Evolutionary conservation across 1,284 basidiomycete species (phyloP).

Genomic region (Ceratobasidium sp.): DNA sequence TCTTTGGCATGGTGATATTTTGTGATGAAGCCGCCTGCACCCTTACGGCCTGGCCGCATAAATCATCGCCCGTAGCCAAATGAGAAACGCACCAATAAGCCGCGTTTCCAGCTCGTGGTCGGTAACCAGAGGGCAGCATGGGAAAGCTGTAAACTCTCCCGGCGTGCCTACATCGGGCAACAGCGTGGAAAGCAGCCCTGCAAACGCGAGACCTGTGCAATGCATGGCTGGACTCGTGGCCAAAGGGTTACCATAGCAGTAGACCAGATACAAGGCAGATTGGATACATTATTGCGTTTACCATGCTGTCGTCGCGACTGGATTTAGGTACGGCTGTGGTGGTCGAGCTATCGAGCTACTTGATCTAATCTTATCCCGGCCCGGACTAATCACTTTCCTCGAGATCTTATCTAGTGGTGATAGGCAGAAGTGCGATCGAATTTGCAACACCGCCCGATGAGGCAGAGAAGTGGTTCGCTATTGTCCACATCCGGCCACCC

Average conservation of each 20-base stretch:
- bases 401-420: not conserved
- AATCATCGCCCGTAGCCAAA: too few species aligned
- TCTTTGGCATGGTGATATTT: too few species aligned
- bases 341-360: too few species aligned
- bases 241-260: not conserved
- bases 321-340: too few species aligned
- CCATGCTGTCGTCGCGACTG: not conserved
- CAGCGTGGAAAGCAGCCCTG: not conserved
- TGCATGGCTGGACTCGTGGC: not conserved
- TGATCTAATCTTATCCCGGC: not conserved
- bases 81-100: not conserved
- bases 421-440: not conserved
- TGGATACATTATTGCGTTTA: not conserved
- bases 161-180: not conserved
- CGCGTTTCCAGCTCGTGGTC: not conserved
- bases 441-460: slow-evolving; percentile 12
- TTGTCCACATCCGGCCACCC: slow-evolving; percentile 18
- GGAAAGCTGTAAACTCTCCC: not conserved
- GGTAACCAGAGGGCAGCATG: not conserved
- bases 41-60: too few species aligned
- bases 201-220: not conserved
- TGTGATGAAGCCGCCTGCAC: too few species aligned
- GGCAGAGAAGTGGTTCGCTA: slow-evolving; percentile 8
- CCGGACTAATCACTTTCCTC: not conserved
- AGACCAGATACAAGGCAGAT: not conserved